phyloP scores from a whole-genome alignment of 2,329 filamentous ascomycete species.

The Calonectria henricotiae region DNA sequence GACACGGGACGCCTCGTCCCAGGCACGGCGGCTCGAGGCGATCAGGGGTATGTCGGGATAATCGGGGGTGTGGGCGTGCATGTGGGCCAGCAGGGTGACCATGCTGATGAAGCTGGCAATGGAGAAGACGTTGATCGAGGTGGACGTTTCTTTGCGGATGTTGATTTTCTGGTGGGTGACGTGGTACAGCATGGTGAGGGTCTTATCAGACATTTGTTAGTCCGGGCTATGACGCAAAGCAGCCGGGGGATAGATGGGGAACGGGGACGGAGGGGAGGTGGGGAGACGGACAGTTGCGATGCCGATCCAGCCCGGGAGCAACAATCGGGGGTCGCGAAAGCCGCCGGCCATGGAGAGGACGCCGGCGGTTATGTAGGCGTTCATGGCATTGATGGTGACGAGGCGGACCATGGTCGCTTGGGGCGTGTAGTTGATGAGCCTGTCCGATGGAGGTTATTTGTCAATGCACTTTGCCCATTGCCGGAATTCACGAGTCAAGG shows the following conservation, averaged over 20 bases:
- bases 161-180: slow-evolving; percentile 84
- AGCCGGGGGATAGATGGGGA: slow-evolving; percentile 32
- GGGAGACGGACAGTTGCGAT: slow-evolving; percentile 77
- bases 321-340: slow-evolving; percentile 78
- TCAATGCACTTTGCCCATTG: background rate
- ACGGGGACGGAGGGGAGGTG: slow-evolving; percentile 24
- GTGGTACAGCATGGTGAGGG: slow-evolving; percentile 82
- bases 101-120: slow-evolving; percentile 85
- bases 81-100: slow-evolving; percentile 77
- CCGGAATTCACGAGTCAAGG: background rate
- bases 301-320: slow-evolving; percentile 84
- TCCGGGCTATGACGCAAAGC: background rate
- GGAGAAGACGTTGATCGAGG: slow-evolving; percentile 84
- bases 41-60: slow-evolving; percentile 75
- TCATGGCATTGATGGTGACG: slow-evolving; percentile 81
- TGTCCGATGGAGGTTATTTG: slow-evolving; percentile 54
- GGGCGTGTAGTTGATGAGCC: slow-evolving; percentile 89
- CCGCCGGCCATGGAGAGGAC: slow-evolving; percentile 80
- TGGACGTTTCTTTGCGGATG: slow-evolving; percentile 84
- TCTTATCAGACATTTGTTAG: slow-evolving; percentile 65
- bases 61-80: slow-evolving; percentile 75
- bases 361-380: slow-evolving; percentile 83
- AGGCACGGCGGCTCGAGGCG: slow-evolving; percentile 57
- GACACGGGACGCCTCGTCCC: slow-evolving; percentile 57
- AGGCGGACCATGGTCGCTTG: slow-evolving; percentile 86